These are phyloP conservation scores for Trichoderma reesei DNA, from an alignment of 495 filamentous ascomycete species.

Conservation along the genomic window DNA sequence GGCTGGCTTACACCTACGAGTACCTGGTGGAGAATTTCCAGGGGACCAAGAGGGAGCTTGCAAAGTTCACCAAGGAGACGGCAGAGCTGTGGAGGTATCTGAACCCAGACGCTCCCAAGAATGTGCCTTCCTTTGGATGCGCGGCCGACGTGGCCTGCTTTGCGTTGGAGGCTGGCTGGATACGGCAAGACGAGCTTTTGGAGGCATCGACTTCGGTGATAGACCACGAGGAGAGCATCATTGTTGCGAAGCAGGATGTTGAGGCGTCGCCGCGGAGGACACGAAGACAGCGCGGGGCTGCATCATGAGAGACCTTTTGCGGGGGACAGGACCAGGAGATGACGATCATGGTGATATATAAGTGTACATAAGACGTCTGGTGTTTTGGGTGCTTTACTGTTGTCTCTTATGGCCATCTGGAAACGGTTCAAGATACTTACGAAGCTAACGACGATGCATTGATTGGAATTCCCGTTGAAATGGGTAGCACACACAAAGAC, in stretches of 20 bases:
- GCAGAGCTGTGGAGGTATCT: slow-evolving; percentile 34
- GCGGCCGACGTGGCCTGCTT: slow-evolving; percentile 35
- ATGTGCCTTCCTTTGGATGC: slow-evolving; percentile 28
- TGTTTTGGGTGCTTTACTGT: background rate
- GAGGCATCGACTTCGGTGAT: slow-evolving; percentile 23
- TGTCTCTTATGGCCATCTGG: background rate
- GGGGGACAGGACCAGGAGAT: too few species aligned
- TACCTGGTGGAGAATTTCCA: slow-evolving; percentile 29
- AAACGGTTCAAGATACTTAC: background rate
- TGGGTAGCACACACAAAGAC: too few species aligned
- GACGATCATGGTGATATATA: background rate
- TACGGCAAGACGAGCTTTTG: slow-evolving; percentile 34
- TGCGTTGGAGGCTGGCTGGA: slow-evolving; percentile 36
- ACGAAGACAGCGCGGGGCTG: background rate
- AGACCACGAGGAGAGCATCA: slow-evolving; percentile 13
- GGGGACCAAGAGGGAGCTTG: slow-evolving; percentile 25
- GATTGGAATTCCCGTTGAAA: too few species aligned
- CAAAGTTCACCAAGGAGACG: slow-evolving; percentile 27
- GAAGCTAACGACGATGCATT: background rate
- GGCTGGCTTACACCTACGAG: slow-evolving; percentile 41
- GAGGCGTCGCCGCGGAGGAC: slow-evolving; percentile 9
- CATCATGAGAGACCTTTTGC: background rate
- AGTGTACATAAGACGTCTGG: background rate
- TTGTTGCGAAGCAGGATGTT: background rate
- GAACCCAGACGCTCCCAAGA: slow-evolving; percentile 28